phyloP scores from a whole-genome alignment of 495 filamentous ascomycete genomes.

The Xylaria intraflava region DNA sequence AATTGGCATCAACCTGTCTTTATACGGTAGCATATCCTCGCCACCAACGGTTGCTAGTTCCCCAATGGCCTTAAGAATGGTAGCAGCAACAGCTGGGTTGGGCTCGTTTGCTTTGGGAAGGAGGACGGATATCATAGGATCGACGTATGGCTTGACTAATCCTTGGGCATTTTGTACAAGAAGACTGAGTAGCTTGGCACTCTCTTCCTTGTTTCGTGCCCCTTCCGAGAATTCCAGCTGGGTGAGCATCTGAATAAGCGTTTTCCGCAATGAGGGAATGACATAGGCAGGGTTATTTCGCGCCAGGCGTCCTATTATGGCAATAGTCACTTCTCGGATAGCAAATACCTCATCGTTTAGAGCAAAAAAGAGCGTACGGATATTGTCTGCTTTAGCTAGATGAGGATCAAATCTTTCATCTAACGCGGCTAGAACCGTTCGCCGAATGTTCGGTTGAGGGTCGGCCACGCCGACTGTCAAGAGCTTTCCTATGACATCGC shows the following conservation, averaged over 20 bases:
- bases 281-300: constrained; percentile 93
- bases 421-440: constrained; percentile 77
- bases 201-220: constrained; percentile 89
- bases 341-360: constrained; percentile 92
- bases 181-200: constrained; percentile 83
- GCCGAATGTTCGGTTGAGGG: constrained; percentile 78
- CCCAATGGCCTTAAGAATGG: constrained; percentile 86
- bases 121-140: constrained; percentile 84
- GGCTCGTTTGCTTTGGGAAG: constrained; percentile 80
- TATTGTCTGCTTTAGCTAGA: constrained; percentile 90
- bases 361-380: constrained; percentile 87
- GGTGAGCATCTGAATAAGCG: constrained; percentile 90
- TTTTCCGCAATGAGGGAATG: constrained; percentile 86
- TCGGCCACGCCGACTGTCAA: constrained; percentile 92
- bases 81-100: constrained; percentile 81
- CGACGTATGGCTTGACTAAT: constrained; percentile 89
- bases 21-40: constrained; percentile 79
- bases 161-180: constrained; percentile 86
- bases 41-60: constrained; percentile 91
- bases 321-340: constrained; percentile 88
- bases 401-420: constrained; percentile 93
- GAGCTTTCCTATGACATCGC: constrained; percentile 93
- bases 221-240: constrained; percentile 95
- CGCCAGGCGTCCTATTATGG: constrained; percentile 90
- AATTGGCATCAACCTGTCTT: constrained; percentile 85